phyloP scores from a whole-genome alignment of 2,329 filamentous ascomycete species.

The Amphichorda felina region DNA sequence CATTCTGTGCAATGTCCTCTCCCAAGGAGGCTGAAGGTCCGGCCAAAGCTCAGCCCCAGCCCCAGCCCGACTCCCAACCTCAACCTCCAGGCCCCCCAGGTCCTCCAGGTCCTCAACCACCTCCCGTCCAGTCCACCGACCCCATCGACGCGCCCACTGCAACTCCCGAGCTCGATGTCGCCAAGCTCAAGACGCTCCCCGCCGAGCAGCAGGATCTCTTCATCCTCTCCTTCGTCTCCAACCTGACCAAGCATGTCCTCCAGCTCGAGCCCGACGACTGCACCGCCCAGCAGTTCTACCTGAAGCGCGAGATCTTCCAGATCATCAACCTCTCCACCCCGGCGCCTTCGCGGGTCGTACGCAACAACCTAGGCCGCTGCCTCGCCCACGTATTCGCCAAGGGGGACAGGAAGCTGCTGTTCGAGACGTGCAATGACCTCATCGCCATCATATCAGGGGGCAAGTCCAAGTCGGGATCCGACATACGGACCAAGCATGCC shows the following conservation, averaged over 20 bases:
- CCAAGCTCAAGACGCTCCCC: conserved; percentile 79
- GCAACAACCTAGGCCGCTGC: conserved; percentile 78
- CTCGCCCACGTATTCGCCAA: conserved; percentile 72
- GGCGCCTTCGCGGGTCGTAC: conserved; percentile 74
- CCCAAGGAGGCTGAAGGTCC: conserved; percentile 22
- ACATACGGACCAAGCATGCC: conserved; percentile 72
- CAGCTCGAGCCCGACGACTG: conserved; percentile 66
- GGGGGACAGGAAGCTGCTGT: conserved; percentile 83
- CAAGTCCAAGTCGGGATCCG: conserved; percentile 65
- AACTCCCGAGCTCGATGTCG: conserved; percentile 74
- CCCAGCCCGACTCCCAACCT: conserved; percentile 6
- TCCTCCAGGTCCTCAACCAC: conserved; percentile 10
- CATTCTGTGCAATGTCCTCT: conserved; percentile 20
- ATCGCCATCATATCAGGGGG: conserved; percentile 58
- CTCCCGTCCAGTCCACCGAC: conserved; percentile 17
- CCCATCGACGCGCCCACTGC: conserved; percentile 29
- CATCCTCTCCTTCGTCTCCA: conserved; percentile 77
- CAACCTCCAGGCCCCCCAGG: conserved; percentile 7
- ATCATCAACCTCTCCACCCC: conserved; percentile 79
- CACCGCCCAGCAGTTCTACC: conserved; percentile 76
- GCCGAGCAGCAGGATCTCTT: conserved; percentile 94
- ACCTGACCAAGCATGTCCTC: conserved; percentile 70
- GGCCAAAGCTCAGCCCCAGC: conserved; percentile 5
- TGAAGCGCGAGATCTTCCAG: conserved; percentile 92
- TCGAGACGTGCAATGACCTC: conserved; percentile 89